Conservation (phyloP, 2,329 filamentous ascomycete species). For the Clonostachys byssicola region DNA sequence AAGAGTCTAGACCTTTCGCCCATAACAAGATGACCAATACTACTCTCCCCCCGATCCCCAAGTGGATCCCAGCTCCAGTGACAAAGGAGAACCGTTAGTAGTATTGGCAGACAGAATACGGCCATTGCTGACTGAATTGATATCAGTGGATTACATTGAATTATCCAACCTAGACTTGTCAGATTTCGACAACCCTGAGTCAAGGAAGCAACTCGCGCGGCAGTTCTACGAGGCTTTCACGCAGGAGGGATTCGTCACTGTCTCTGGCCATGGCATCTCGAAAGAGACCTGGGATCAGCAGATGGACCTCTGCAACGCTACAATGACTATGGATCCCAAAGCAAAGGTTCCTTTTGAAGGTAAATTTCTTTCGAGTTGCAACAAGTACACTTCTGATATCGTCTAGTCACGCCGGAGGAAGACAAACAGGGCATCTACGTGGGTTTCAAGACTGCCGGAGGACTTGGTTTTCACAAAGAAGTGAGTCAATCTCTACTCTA, state of each 20-base stretch:
- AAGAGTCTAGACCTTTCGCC: too few species aligned
- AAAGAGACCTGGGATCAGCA: constrained; percentile 15
- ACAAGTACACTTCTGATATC: not conserved
- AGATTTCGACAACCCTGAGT: constrained; percentile 15
- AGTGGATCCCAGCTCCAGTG: not conserved
- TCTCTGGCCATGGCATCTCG: constrained; percentile 18
- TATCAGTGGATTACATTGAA: constrained; percentile 16
- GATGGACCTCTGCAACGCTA: constrained; percentile 16
- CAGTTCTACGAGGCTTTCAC: constrained; percentile 19
- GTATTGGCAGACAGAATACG: not conserved
- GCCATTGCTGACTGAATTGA: not conserved
- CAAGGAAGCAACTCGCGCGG: constrained; percentile 16
- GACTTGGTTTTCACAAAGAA: constrained; percentile 8
- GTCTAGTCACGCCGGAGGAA: constrained; percentile 16
- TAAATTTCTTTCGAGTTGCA: not conserved
- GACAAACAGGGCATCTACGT: constrained; percentile 18
- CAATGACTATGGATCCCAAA: constrained; percentile 16
- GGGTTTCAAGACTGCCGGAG: constrained; percentile 17
- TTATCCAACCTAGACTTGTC: constrained; percentile 17
- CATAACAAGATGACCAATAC: not conserved
- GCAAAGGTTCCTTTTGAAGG: constrained; percentile 19
- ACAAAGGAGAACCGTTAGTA: not conserved
- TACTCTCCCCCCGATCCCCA: not conserved
- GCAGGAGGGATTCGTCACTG: constrained; percentile 15
- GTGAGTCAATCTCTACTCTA: not conserved